These are phyloP conservation scores for Herpetomonas tarakana DNA, from an alignment of 208 protist genomes.

Conservation along the genomic window DNA sequence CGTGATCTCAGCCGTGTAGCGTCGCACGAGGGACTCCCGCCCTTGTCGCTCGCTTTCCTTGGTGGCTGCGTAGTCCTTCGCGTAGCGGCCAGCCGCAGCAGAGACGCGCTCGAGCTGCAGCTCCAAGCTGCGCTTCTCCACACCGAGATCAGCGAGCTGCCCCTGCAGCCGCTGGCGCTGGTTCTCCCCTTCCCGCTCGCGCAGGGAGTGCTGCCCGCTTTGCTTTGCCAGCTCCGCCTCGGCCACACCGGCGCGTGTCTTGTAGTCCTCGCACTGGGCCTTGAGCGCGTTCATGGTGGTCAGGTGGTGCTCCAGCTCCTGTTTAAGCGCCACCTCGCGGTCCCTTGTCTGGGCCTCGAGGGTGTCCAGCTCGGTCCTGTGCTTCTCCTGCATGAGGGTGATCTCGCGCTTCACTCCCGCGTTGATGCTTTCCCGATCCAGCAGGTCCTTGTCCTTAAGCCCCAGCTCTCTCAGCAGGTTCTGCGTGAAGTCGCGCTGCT, in stretches of 20 bases:
- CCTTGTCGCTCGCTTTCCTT: slow-evolving; percentile 14
- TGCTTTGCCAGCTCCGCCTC: slow-evolving; percentile 10
- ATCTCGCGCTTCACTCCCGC: slow-evolving; percentile 22
- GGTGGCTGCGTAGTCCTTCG: not conserved
- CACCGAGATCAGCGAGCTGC: slow-evolving; percentile 11
- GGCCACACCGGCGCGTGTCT: slow-evolving; percentile 12
- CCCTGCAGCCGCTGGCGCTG: slow-evolving; percentile 15
- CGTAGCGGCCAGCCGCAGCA: slow-evolving; percentile 11
- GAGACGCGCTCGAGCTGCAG: slow-evolving; percentile 24
- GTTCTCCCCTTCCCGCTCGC: slow-evolving; percentile 7
- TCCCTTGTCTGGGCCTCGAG: slow-evolving; percentile 11
- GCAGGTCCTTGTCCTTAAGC: slow-evolving; percentile 9
- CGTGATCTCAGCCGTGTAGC: slow-evolving; percentile 18
- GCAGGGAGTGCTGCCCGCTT: not conserved
- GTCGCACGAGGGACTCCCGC: slow-evolving; percentile 14
- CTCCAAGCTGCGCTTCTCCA: slow-evolving; percentile 27
- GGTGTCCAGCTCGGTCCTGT: slow-evolving; percentile 8
- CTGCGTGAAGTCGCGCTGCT: slow-evolving; percentile 19
- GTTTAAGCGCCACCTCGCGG: slow-evolving; percentile 13
- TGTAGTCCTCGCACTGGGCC: slow-evolving; percentile 14
- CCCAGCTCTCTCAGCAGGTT: slow-evolving; percentile 21
- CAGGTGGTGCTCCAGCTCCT: slow-evolving; percentile 8
- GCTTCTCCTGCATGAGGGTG: slow-evolving; percentile 10
- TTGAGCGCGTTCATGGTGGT: slow-evolving; percentile 8
- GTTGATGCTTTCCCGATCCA: slow-evolving; percentile 26